Base-by-base conservation (phyloP, 2,329 filamentous ascomycete genomes). In the Alternaria hordeiaustralica region DNA sequence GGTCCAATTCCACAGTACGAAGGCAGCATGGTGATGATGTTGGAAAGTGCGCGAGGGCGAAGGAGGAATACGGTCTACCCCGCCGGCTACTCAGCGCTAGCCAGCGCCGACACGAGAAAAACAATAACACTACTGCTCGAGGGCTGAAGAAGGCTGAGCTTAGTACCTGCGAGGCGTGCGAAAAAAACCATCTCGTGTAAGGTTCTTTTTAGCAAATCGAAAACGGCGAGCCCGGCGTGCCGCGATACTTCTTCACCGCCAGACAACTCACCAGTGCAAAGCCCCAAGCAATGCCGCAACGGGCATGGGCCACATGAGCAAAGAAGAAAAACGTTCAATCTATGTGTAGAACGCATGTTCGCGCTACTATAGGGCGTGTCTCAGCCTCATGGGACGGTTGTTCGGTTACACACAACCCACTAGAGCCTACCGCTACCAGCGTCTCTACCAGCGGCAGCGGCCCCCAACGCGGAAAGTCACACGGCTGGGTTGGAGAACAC, bases 301-400 rank as follows among this genome's bases (percentile, higher is more conserved):
- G 46, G 46, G 56, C 33, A 33, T 51, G 56, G 53, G 56, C 21
- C n/a, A 51, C 53, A 55, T 41, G 36, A 41, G 36, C 36, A 18
- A n/a, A n/a, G 30, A 33, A 12, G 33, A 36, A 45, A n/a, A 25
- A 45, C 20, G 20, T 33, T 41, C 15, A 23, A 26, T 21, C 11
- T 12, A 28, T 11, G 26, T 53, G 41, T 46, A 46, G 44, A 58
- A 58, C 46, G n/a, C 54, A 51, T 47, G 36, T 58, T 53, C 41
- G 55, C 20, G 55, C 46, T 51, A 43, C 36, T 36, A 49, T 49
- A 23, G 58, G 49, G 41, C 43, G 6, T 60, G 58, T 25, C 50
- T 45, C 20, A 28, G 50, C 51, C 50, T 28, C 49, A 53, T 25
- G 30, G 49, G 9, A 12, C 20, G 2, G 28, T 5, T 15, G 33